Evolutionary conservation across 176 grass and related monocot species (phyloP), one percentile per base, ranked within the genome.

Genomic region (Musa itinerans): DNA sequence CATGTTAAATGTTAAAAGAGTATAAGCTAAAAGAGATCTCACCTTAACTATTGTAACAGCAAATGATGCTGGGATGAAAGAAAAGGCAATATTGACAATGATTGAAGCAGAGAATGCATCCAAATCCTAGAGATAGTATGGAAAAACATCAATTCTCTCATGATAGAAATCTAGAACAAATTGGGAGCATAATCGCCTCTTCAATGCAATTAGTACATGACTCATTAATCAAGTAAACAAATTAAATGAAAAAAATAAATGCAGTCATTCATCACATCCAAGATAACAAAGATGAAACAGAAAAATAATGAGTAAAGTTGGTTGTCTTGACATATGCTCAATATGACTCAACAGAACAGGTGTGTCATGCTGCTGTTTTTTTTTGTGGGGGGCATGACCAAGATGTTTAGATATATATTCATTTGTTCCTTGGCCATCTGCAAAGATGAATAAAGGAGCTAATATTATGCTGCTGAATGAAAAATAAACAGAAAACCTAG

Each of bases 21-120:
- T 51, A 1, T 73, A 51, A 62, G 19, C 15, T 23, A 72, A 50
- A 73, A 25, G 34, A 50, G 25, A 77, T 54, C 63, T 73, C 21
- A 78, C 84, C 84, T 86, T 86, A 63, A 86, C 84, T 78, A 86
- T 86, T 12, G 79, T 26, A 68, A 86, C 84, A 52, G 84, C 84
- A 58, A 86, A 86, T 71, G 84, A 86, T 68, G 84, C 84, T 56
- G 84, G 84, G 26, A 86, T 86, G 58, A 86, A 86, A 15, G 79
- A 86, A 74, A 86, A 86, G 22, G 84, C 84, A 61, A 86, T 82
- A 25, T 56, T 79, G 81, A 86, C 75, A 78, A 86, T 86, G 68
- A 86, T 74, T 63, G 84, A 86, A 66, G 84, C 84, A 78, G 84
- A 86, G 69, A 86, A 86, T 58, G 84, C 84, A 75, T 86, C 84